phyloP scores from a whole-genome alignment of 805 yeast species.

The Scheffersomyces lignosus region DNA sequence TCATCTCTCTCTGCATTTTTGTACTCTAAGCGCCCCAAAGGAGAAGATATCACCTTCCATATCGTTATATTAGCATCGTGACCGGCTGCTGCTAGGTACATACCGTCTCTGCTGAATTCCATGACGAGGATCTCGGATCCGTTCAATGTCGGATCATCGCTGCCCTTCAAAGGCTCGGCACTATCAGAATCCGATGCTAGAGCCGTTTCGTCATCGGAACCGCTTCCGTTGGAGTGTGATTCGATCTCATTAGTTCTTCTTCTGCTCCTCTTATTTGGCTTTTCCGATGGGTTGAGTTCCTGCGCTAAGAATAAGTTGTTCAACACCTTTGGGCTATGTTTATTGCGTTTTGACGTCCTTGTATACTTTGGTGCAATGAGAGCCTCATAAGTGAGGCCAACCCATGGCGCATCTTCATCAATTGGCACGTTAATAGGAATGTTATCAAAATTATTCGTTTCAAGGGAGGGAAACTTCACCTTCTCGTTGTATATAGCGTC shows the following conservation, averaged over 20 bases:
- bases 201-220: conserved; percentile 1
- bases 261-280: conserved; percentile 7
- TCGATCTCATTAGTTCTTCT: conserved; percentile 4
- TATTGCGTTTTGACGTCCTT: conserved; percentile 47
- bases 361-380: conserved; percentile 57
- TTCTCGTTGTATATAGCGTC: conserved; percentile 12
- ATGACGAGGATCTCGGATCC: conserved; percentile 65
- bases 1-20: conserved; percentile 18
- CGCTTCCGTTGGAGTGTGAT: conserved; percentile 8
- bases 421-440: conserved; percentile 1
- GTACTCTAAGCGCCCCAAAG: conserved; percentile 60
- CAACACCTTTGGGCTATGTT: conserved; percentile 45
- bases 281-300: conserved; percentile 42
- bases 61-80: conserved; percentile 65
- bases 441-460: conserved; percentile 4
- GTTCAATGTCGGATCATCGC: no score
- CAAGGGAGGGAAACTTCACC: conserved; percentile 15
- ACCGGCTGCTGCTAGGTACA: conserved; percentile 81
- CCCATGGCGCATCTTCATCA: conserved; percentile 25
- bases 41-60: conserved; percentile 80
- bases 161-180: not conserved
- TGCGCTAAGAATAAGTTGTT: conserved; percentile 64
- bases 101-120: conserved; percentile 78
- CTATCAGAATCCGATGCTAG: not conserved
- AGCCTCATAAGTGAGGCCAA: conserved; percentile 38